phyloP scores from a whole-genome alignment of 2,329 filamentous ascomycete species.

The Fusarium sp. region DNA sequence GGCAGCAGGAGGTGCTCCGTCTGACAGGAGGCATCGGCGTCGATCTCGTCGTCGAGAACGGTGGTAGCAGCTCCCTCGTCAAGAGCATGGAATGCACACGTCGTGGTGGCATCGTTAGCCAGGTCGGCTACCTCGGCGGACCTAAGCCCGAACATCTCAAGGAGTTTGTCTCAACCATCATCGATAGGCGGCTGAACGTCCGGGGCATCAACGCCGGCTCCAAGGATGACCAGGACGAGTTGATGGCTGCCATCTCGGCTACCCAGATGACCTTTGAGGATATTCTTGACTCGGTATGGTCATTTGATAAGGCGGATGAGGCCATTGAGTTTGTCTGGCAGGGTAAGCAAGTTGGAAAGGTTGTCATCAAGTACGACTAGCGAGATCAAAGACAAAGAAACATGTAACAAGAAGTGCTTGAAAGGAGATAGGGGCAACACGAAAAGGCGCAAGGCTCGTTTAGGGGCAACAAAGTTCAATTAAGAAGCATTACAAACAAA shows the following conservation, averaged over 20 bases:
- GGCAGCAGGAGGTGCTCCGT: conserved; percentile 58
- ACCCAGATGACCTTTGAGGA: conserved; percentile 53
- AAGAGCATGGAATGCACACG: conserved; percentile 55
- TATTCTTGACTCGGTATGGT: conserved; percentile 53
- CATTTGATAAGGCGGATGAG: conserved; percentile 56
- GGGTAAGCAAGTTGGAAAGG: conserved; percentile 58
- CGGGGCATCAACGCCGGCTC: conserved; percentile 57
- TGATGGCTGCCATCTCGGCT: conserved; percentile 51
- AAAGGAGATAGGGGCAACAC: background rate
- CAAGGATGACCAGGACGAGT: conserved; percentile 54
- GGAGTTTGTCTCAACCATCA: conserved; percentile 52
- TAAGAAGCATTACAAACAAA: background rate
- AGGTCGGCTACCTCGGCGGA: conserved; percentile 56
- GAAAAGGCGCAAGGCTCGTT: background rate
- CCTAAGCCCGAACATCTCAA: conserved; percentile 46
- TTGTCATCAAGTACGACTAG: conserved; percentile 45
- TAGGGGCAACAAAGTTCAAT: background rate
- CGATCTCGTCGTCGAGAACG: conserved; percentile 62
- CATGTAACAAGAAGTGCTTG: background rate
- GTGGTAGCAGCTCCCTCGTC: conserved; percentile 53
- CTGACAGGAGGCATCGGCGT: conserved; percentile 59
- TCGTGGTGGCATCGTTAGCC: conserved; percentile 56
- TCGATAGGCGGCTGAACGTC: conserved; percentile 52
- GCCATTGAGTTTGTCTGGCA: conserved; percentile 57
- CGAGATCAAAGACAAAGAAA: background rate